Conservation (phyloP, 768 basidiomycete species). For the Tulasnella sp. region DNA sequence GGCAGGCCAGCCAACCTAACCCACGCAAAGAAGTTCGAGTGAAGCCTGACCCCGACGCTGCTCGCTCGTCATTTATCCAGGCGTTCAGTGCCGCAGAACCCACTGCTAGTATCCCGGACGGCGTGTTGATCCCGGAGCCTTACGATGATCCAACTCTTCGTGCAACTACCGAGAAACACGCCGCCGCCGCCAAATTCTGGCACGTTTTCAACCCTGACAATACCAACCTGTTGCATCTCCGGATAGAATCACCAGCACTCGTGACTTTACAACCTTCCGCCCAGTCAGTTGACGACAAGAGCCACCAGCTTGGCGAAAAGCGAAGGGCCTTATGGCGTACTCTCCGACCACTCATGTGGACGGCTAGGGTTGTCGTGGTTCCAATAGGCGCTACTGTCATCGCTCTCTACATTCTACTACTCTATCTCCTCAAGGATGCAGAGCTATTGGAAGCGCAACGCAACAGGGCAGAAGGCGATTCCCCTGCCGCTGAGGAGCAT, state of each 20-base stretch:
- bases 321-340: background rate
- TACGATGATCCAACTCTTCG: background rate
- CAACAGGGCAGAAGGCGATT: slow-evolving; percentile 40
- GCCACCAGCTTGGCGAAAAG: background rate
- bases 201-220: slow-evolving; percentile 58
- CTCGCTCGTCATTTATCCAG: slow-evolving; percentile 3
- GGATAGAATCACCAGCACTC: slow-evolving; percentile 67
- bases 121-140: background rate
- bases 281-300: background rate
- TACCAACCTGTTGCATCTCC: slow-evolving; percentile 55
- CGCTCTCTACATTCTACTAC: slow-evolving; percentile 58
- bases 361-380: slow-evolving; percentile 68
- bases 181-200: slow-evolving; percentile 56
- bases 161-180: slow-evolving; percentile 15
- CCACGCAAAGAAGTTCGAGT: background rate
- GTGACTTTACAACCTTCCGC: slow-evolving; percentile 43
- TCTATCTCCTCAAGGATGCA: slow-evolving; percentile 81
- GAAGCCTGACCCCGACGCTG: background rate
- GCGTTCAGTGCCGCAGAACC: background rate
- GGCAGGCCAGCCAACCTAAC: slow-evolving; percentile 50
- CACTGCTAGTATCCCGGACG: background rate
- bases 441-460: slow-evolving; percentile 80
- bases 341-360: slow-evolving; percentile 51
- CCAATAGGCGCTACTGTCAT: slow-evolving; percentile 72
- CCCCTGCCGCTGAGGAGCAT: slow-evolving; percentile 24